These are phyloP conservation scores for Saccharomycopsis sp. DNA, from an alignment of 805 yeast genomes.

Conservation along the genomic window DNA sequence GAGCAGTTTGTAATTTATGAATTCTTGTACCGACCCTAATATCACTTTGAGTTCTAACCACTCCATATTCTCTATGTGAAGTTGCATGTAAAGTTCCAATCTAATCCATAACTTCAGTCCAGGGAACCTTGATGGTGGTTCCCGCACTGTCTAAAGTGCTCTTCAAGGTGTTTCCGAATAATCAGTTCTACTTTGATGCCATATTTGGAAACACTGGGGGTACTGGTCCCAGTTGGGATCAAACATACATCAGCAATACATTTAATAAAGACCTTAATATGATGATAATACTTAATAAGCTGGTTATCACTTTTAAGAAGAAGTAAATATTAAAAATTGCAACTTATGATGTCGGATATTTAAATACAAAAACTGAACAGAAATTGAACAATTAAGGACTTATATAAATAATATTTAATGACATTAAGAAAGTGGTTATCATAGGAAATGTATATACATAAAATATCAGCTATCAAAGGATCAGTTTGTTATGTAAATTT, in stretches of 20 bases:
- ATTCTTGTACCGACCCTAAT: constrained; percentile 68
- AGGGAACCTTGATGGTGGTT: constrained; percentile 81
- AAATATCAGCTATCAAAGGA: too few relatives aligned
- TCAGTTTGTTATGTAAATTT: too few relatives aligned
- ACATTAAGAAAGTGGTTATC: too few relatives aligned
- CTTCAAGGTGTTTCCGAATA: constrained; percentile 45
- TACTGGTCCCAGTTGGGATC: constrained; percentile 75
- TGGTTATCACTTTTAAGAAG: too few relatives aligned
- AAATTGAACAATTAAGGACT: too few relatives aligned
- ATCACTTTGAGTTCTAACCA: constrained; percentile 74
- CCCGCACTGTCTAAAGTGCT: constrained; percentile 85
- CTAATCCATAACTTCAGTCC: constrained; percentile 75
- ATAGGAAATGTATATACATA: too few relatives aligned
- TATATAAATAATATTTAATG: too few relatives aligned
- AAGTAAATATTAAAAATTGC: too few relatives aligned
- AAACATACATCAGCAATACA: constrained; percentile 83
- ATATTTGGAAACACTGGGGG: constrained; percentile 73
- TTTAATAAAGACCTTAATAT: constrained; percentile 39
- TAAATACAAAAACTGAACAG: too few relatives aligned
- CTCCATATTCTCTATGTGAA: constrained; percentile 55
- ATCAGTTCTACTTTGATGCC: constrained; percentile 65
- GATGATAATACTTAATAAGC: too few relatives aligned
- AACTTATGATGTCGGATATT: too few relatives aligned
- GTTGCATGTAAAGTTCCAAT: constrained; percentile 71
- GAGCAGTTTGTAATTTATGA: constrained; percentile 28